These are phyloP conservation scores for Lomentospora prolificans DNA, from an alignment of 2,329 filamentous ascomycete genomes.

Conservation along the genomic window DNA sequence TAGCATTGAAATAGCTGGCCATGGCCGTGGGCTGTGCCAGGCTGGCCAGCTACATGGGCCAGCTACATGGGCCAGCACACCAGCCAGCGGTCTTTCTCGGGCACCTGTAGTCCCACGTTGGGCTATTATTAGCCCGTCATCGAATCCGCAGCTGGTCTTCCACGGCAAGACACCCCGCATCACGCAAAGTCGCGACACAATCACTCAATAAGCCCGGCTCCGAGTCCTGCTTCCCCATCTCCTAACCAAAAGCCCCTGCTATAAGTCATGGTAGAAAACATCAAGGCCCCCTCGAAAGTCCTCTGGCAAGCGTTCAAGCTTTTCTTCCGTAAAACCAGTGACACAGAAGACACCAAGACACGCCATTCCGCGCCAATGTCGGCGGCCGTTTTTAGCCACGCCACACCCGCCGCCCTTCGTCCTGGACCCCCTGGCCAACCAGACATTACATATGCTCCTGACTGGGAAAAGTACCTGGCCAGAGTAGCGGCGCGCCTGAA, in stretches of 20 bases:
- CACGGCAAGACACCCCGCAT: too few species aligned
- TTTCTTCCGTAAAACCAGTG: not conserved
- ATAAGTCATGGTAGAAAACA: not conserved
- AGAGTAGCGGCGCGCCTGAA: constrained; percentile 7
- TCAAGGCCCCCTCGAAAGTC: not conserved
- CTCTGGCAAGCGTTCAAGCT: not conserved
- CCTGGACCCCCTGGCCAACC: constrained; percentile 10
- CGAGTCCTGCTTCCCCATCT: not conserved
- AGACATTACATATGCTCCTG: constrained; percentile 11
- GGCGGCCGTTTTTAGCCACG: not conserved
- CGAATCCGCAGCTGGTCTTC: too few species aligned
- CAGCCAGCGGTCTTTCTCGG: too few species aligned
- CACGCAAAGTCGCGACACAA: not conserved
- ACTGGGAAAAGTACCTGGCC: constrained; percentile 11
- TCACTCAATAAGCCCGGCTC: not conserved
- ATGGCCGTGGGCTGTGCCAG: too few species aligned
- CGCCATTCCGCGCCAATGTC: not conserved
- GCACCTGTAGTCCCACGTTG: too few species aligned
- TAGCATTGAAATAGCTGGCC: too few species aligned
- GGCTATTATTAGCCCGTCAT: too few species aligned
- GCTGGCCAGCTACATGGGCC: too few species aligned
- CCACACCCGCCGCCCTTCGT: constrained; percentile 12
- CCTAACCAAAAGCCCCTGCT: not conserved
- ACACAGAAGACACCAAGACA: not conserved
- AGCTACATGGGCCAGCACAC: too few species aligned